phyloP scores from a whole-genome alignment of 2,329 filamentous ascomycete genomes.

The Arthrobotrys iridis region DNA sequence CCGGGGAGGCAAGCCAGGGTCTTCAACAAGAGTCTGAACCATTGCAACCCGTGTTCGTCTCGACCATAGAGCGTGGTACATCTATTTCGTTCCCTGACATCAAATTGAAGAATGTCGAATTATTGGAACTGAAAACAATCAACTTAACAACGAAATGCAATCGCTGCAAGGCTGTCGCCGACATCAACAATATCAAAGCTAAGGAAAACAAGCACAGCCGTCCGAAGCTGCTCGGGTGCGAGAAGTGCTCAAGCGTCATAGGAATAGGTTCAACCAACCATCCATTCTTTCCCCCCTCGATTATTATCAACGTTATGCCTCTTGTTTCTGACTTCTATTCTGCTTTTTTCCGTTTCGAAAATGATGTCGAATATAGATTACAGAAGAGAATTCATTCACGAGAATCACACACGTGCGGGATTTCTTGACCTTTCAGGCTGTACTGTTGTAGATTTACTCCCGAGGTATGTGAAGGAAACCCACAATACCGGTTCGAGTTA shows the following conservation, averaged over 20 bases:
- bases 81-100: conserved; percentile 80
- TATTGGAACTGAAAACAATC: conserved; percentile 75
- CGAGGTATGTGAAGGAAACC: conserved; percentile 65
- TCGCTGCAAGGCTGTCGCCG: conserved; percentile 78
- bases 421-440: conserved; percentile 81
- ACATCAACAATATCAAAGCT: conserved; percentile 72
- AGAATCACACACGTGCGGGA: conserved; percentile 75
- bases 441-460: conserved; percentile 78
- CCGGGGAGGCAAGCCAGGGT: conserved; percentile 11
- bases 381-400: conserved; percentile 76
- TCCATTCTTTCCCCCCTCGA: not conserved
- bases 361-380: conserved; percentile 63
- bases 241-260: conserved; percentile 67
- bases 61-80: conserved; percentile 72
- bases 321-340: conserved; percentile 8
- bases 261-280: conserved; percentile 62
- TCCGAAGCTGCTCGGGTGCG: conserved; percentile 65
- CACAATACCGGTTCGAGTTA: not conserved
- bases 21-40: conserved; percentile 56
- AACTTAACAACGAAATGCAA: conserved; percentile 79
- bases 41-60: conserved; percentile 60
- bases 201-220: conserved; percentile 61
- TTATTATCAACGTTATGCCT: not conserved
- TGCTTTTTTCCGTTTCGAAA: conserved; percentile 26
- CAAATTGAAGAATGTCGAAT: conserved; percentile 79